Evolutionary conservation across 116 monocot genomes (phyloP), one percentile per base, ranked within the genome.

Genomic region (Zostera marina): DNA sequence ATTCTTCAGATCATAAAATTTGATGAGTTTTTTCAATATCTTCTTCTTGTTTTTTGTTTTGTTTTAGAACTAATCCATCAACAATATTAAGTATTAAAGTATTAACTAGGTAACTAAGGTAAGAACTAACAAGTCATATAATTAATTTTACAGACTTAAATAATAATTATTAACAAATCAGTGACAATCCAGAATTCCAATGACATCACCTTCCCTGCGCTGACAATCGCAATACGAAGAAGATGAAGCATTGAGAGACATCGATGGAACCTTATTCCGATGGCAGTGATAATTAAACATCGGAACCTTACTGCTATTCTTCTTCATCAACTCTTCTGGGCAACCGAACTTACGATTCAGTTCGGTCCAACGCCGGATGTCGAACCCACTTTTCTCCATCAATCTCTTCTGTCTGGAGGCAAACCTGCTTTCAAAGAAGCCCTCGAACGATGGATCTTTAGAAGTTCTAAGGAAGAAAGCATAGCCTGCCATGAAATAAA

Each of bases 381-480:
- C 59, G 47, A 92, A 92, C 9, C 63, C 59, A 38, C 72, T 60
- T 57, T 66, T 92, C 70, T 76, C 63, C 48, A 63, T 64, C 66
- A 92, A 48, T 41, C 83, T 86, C 65, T 55, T 83, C 67, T 80
- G 92, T 20, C 80, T 77, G 15, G 80, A 77, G 4, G 56, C 42
- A 44, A 80, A 92, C 41, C 86, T 66, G 73, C 92, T 77, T 44
- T 85, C 70, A 78, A 92, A 77, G 44, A 92, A 57, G 44, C 86
- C 87, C 45, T 83, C 82, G 60, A 86, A 92, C 1, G 92, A 80
- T 6, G 92, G 92, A 59, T 92, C 92, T 67, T 73, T 83, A 1
- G 86, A 82, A 20, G 92, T 92, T 39, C 82, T 61, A 15, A 92
- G 72, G 66, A 86, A 92, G 56, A 86, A 92, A 0, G 76, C 71